phyloP scores from a whole-genome alignment of 768 basidiomycete species.

The button mushroom (Agaricus bisporus) region DNA sequence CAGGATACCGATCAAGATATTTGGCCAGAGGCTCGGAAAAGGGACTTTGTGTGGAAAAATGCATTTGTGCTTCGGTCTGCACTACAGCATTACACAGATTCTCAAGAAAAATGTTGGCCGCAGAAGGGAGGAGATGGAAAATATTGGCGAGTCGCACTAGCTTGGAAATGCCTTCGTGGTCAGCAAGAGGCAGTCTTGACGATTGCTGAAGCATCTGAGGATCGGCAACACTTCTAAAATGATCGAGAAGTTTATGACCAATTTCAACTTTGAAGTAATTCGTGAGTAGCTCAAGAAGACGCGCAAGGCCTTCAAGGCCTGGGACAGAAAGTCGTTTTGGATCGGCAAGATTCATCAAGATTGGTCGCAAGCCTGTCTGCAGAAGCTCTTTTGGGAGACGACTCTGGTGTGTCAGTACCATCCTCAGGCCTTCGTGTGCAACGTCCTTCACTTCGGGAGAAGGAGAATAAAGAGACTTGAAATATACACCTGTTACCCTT shows the following conservation, averaged over 20 bases:
- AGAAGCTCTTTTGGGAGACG: conserved; percentile 92
- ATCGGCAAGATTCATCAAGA: conserved; percentile 96
- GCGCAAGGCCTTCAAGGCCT: conserved; percentile 89
- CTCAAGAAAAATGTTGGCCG: conserved; percentile 89
- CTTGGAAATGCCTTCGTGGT: conserved; percentile 89
- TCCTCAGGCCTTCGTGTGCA: conserved; percentile 87
- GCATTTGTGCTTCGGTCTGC: conserved; percentile 86
- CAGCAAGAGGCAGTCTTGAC: conserved; percentile 70
- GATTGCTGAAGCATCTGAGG: conserved; percentile 78
- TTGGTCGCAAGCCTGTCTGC: conserved; percentile 92
- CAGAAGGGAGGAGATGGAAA: conserved; percentile 91
- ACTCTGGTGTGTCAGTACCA: conserved; percentile 84
- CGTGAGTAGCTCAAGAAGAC: conserved; percentile 87
- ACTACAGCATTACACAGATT: conserved; percentile 84
- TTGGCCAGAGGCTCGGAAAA: conserved; percentile 91
- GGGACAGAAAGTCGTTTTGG: conserved; percentile 89
- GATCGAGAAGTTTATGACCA: conserved; percentile 93
- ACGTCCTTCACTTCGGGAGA: conserved; percentile 91
- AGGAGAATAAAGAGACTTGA: conserved; percentile 95
- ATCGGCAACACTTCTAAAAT: conserved; percentile 90
- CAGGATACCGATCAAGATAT: conserved; percentile 87
- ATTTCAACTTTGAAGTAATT: conserved; percentile 99
- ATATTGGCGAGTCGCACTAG: conserved; percentile 95
- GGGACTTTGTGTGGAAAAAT: conserved; percentile 83
- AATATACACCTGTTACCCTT: conserved; percentile 93